phyloP scores from a whole-genome alignment of 2,329 filamentous ascomycete genomes.

The Ceratocystis cacaofunesta region DNA sequence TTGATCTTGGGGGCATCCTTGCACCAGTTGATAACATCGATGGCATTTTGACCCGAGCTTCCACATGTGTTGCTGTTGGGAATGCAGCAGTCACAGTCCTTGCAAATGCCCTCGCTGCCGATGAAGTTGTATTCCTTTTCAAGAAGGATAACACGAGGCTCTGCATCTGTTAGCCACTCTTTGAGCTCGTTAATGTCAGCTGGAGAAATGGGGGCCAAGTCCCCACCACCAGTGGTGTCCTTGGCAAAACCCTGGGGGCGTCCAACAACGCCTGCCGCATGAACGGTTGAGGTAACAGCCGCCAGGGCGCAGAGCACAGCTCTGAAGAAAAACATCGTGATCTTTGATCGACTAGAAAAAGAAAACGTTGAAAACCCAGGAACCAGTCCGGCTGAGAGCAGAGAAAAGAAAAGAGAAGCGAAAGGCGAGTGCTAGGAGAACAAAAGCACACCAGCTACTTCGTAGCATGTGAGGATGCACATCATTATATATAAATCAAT shows the following conservation, averaged over 20 bases:
- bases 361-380: background rate
- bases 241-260: slow-evolving; percentile 23
- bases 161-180: slow-evolving; percentile 22
- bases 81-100: background rate
- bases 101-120: slow-evolving; percentile 18
- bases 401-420: background rate
- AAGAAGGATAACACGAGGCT: slow-evolving; percentile 26
- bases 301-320: background rate
- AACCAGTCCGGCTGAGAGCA: background rate
- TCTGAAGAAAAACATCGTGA: slow-evolving; percentile 8
- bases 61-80: background rate
- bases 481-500: background rate
- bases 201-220: slow-evolving; percentile 30
- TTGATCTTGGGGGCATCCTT: slow-evolving; percentile 17
- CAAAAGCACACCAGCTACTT: slow-evolving; percentile 14
- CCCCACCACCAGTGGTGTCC: slow-evolving; percentile 37
- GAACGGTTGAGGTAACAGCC: slow-evolving; percentile 19
- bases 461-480: background rate
- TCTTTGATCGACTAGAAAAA: background rate
- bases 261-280: slow-evolving; percentile 22
- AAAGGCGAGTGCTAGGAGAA: background rate
- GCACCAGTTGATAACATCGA: slow-evolving; percentile 20
- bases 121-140: slow-evolving; percentile 23
- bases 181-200: slow-evolving; percentile 29
- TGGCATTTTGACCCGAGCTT: slow-evolving; percentile 14